A percentile compares a stretch with the other conserved stretches of the same genome.
Conservation (phyloP, 2,329 filamentous ascomycete genomes). For the Mycocentrospora acerina region DNA sequence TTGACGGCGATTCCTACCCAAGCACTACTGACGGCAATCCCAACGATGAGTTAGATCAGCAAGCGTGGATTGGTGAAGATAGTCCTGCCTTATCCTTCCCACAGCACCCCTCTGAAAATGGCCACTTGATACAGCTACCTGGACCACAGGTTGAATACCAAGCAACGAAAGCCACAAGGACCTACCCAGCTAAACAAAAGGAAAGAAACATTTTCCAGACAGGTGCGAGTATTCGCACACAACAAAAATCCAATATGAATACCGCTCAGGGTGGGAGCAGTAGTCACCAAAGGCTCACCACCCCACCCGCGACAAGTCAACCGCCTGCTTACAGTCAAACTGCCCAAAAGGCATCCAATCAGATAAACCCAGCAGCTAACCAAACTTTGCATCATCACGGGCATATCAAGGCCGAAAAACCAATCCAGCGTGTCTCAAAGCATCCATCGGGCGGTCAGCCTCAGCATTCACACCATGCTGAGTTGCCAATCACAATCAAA, state of each 20-base stretch:
- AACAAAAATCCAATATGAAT: slow-evolving; percentile 14
- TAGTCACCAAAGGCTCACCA: slow-evolving; percentile 1
- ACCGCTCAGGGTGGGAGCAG: slow-evolving; percentile 3
- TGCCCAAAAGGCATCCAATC: slow-evolving; percentile 1
- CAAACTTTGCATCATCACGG: background rate
- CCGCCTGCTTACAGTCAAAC: slow-evolving; percentile 11
- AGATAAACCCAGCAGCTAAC: background rate
- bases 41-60: slow-evolving; percentile 14
- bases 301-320: slow-evolving; percentile 9
- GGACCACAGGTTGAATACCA: slow-evolving; percentile 8
- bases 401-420: background rate
- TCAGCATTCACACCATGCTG: slow-evolving; percentile 1
- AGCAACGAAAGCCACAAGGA: slow-evolving; percentile 1
- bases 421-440: slow-evolving; percentile 3
- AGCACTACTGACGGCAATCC: slow-evolving; percentile 38
- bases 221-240: slow-evolving; percentile 18
- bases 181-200: slow-evolving; percentile 1
- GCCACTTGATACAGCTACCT: slow-evolving; percentile 2
- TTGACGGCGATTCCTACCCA: slow-evolving; percentile 41
- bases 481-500: slow-evolving; percentile 3
- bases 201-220: slow-evolving; percentile 12
- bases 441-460: slow-evolving; percentile 1
- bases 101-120: slow-evolving; percentile 9
- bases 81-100: slow-evolving; percentile 9
- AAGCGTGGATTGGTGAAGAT: slow-evolving; percentile 11